A percentile compares a stretch with the other conserved stretches of the same genome.
Conservation (phyloP, 208 protist genomes). For the Trichomonas vaginalis region DNA sequence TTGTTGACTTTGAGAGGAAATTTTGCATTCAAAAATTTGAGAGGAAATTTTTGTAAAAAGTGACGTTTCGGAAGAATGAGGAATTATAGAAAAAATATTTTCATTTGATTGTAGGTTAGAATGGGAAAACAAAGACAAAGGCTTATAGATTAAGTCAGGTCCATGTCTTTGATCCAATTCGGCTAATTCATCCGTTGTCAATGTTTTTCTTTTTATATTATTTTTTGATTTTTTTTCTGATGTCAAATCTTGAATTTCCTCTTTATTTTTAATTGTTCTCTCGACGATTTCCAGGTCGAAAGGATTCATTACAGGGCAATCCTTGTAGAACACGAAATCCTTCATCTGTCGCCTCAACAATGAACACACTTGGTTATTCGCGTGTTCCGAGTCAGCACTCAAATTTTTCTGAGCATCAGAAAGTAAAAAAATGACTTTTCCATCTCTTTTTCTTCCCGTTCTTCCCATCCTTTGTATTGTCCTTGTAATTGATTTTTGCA, state of each 20-base stretch:
- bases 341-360: background rate
- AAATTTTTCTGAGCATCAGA: background rate
- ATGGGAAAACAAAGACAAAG: background rate
- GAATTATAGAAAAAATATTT: background rate
- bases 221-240: background rate
- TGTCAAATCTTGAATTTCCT: background rate
- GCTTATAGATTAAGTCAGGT: background rate
- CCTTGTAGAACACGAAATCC: background rate
- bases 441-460: conserved; percentile 32
- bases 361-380: background rate
- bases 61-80: background rate
- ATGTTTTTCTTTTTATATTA: background rate
- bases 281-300: background rate
- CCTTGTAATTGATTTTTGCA: conserved; percentile 16
- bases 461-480: conserved; percentile 40
- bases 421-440: background rate
- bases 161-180: background rate
- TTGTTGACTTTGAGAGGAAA: background rate
- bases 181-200: background rate
- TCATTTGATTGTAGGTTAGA: background rate
- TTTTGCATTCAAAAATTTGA: background rate
- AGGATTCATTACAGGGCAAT: background rate
- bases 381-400: background rate
- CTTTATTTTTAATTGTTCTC: background rate
- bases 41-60: background rate